These are phyloP conservation scores for Aspergillus sp. DNA, from an alignment of 2,329 filamentous ascomycete genomes.

Conservation along the genomic window DNA sequence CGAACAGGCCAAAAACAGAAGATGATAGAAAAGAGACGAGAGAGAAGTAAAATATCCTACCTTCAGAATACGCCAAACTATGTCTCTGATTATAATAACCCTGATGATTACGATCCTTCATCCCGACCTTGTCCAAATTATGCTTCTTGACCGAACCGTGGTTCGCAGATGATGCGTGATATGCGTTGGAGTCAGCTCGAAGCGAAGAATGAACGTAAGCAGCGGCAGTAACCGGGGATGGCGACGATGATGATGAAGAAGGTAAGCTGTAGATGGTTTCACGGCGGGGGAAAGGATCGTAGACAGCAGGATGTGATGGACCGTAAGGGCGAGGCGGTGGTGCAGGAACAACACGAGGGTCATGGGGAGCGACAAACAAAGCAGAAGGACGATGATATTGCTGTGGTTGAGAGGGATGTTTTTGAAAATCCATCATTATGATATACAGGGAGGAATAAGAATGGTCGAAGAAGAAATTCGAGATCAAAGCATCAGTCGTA, in stretches of 20 bases:
- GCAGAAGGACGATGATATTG: conserved; percentile 28
- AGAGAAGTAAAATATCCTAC: conserved; percentile 15
- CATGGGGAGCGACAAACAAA: conserved; percentile 24
- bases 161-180: conserved; percentile 16
- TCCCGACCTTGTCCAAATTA: conserved; percentile 7
- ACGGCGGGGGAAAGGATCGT: not conserved
- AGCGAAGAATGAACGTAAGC: conserved; percentile 14
- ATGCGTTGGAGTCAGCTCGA: conserved; percentile 16
- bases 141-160: conserved; percentile 16
- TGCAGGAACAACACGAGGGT: conserved; percentile 21
- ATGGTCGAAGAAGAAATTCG: not conserved
- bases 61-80: conserved; percentile 20
- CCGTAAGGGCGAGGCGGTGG: conserved; percentile 15
- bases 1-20: not conserved
- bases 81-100: conserved; percentile 3
- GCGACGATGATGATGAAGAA: not conserved
- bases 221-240: not conserved
- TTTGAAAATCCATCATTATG: conserved; percentile 21
- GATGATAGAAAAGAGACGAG: conserved; percentile 2
- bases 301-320: conserved; percentile 16
- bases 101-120: conserved; percentile 4
- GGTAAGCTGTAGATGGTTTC: not conserved
- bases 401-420: conserved; percentile 9
- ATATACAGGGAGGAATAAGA: not conserved
- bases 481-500: not conserved